Evolutionary conservation across 1,284 basidiomycete species (phyloP).

Genomic region (Cutaneotrichosporon curvatum): DNA sequence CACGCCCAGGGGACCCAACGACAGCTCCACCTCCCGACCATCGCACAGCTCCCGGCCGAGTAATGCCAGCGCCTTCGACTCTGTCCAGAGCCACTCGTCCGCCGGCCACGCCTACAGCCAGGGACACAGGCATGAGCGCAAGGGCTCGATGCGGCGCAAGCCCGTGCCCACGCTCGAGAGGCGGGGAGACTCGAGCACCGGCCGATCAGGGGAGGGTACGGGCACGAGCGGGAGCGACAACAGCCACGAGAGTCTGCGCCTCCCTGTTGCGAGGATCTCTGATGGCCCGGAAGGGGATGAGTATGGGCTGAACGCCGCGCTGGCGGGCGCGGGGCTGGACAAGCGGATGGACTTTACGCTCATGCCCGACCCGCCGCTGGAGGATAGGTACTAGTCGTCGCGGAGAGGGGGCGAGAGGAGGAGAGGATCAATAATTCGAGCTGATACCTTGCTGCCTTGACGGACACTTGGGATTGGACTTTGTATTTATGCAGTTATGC

Average conservation of each 20-base stretch:
- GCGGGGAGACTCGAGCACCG: not conserved
- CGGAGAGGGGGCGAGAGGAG: too few species aligned
- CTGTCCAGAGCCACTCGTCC: not conserved
- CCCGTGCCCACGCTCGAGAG: slow-evolving; percentile 14
- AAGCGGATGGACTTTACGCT: slow-evolving; percentile 6
- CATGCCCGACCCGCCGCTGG: slow-evolving; percentile 16
- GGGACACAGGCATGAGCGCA: too few species aligned
- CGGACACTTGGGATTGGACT: too few species aligned
- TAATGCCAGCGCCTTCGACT: not conserved
- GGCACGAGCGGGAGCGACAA: not conserved
- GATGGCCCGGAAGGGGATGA: slow-evolving; percentile 4
- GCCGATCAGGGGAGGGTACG: not conserved
- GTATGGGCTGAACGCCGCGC: slow-evolving; percentile 11
- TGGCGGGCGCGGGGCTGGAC: not conserved
- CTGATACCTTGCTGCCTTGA: too few species aligned
- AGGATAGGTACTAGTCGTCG: not conserved
- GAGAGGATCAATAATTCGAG: too few species aligned
- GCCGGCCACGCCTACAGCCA: too few species aligned
- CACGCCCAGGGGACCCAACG: too few species aligned
- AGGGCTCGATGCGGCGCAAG: slow-evolving; percentile 16
- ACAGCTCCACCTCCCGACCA: not conserved
- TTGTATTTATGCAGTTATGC: too few species aligned
- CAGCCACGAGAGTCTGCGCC: too few species aligned
- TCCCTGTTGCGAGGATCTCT: not conserved
- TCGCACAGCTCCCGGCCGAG: slow-evolving; percentile 1